These are phyloP conservation scores for Planoprotostelium fungivorum DNA, from an alignment of 78 protist genomes.

Conservation along the genomic window DNA sequence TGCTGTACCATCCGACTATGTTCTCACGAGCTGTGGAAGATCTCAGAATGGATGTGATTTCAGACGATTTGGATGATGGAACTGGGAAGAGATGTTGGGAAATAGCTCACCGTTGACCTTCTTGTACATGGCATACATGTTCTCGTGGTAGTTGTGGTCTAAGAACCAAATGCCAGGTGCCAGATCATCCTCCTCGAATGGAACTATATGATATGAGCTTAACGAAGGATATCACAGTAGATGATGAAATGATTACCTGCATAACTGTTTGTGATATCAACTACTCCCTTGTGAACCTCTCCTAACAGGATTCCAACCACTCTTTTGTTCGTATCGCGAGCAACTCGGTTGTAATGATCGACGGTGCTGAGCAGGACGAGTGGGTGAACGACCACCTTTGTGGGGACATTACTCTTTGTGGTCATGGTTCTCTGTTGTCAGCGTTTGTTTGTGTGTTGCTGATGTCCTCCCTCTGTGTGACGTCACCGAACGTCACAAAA, in stretches of 20 bases:
- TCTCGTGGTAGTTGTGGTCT: slow-evolving; percentile 90
- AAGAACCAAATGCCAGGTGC: slow-evolving; percentile 88
- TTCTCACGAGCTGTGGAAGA: slow-evolving; percentile 75
- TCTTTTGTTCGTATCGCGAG: slow-evolving; percentile 66
- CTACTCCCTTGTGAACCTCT: slow-evolving; percentile 38
- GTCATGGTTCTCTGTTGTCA: too few species aligned
- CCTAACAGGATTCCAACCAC: slow-evolving; percentile 96
- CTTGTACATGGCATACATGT: slow-evolving; percentile 90
- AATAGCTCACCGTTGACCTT: slow-evolving; percentile 76
- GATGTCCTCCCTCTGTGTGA: too few species aligned
- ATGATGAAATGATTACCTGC: slow-evolving; percentile 40
- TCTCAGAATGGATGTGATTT: not conserved
- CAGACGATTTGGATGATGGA: not conserved
- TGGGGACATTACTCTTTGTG: not conserved
- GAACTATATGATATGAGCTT: slow-evolving; percentile 60
- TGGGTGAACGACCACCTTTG: slow-evolving; percentile 87
- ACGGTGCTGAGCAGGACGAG: slow-evolving; percentile 90
- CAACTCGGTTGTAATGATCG: slow-evolving; percentile 88
- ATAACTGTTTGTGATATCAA: slow-evolving; percentile 86
- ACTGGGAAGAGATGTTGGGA: not conserved
- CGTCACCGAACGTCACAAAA: too few species aligned
- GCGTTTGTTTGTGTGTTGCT: too few species aligned
- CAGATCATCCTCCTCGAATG: slow-evolving; percentile 93
- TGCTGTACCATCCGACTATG: slow-evolving; percentile 97
- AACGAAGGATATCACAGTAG: not conserved